phyloP scores from a whole-genome alignment of 192 early-diverging fungal species.

The Oehlia diaphana region DNA sequence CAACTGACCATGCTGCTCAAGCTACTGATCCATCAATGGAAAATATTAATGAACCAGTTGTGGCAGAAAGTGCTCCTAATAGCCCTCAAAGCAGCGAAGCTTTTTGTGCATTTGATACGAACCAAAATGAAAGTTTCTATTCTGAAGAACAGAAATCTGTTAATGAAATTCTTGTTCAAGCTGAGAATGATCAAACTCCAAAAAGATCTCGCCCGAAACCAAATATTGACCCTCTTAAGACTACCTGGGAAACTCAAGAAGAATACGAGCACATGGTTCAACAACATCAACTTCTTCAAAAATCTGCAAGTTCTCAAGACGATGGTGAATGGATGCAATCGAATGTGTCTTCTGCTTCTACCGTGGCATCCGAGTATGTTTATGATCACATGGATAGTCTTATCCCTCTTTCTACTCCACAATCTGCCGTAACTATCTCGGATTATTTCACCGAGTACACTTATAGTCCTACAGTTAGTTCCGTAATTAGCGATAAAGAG shows the following conservation, averaged over 20 bases:
- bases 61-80: neutral
- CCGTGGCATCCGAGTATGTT: conserved; percentile 9
- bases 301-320: neutral
- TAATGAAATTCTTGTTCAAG: conserved; percentile 1
- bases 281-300: conserved; percentile 18
- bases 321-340: conserved; percentile 16
- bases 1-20: conserved; percentile 2
- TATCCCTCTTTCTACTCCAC: conserved; percentile 21
- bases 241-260: conserved; percentile 21
- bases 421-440: conserved; percentile 20
- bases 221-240: conserved; percentile 26
- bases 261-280: conserved; percentile 26
- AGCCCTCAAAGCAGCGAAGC: neutral
- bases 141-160: conserved; percentile 12
- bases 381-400: conserved; percentile 16
- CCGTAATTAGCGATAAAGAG: conserved; percentile 24
- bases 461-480: conserved; percentile 24
- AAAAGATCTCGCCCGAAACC: conserved; percentile 25
- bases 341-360: conserved; percentile 11
- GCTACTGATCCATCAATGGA: conserved; percentile 9
- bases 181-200: conserved; percentile 19
- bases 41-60: neutral
- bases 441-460: conserved; percentile 26
- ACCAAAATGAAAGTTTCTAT: neutral
- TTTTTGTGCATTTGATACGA: neutral